Evolutionary conservation across 2,329 filamentous ascomycete species (phyloP), one percentile per base, ranked within the genome.

Genomic region (Botrytis tulipae): DNA sequence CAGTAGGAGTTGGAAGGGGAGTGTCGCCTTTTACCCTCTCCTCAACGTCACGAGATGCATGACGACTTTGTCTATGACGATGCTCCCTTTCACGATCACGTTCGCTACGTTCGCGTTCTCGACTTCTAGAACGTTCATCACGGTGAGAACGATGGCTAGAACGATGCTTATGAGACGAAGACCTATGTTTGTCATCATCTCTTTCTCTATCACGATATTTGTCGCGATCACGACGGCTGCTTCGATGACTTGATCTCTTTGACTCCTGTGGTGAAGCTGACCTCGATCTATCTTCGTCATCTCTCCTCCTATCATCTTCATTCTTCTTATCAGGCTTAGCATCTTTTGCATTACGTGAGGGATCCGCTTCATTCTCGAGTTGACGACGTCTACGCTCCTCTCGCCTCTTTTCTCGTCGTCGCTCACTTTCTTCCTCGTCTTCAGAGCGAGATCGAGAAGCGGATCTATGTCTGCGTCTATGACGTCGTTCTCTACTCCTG

Each of bases 211-310:
- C 83, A 70, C 84, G 81, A 65, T 87, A 85, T 44, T 81, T 81
- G n/a, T 88, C 86, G 73, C 85, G 85, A 60, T 92, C 89, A 76
- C 86, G 87, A 70, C 88, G 90, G 20, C 66, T 42, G 77, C 89
- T 90, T 75, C 89, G 88, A 77, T 90, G 88, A 67, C 86, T 85
- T 10, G 88, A 86, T 71, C 86, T 83, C 76, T 86, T 88, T 54
- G 86, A 86, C 16, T 87, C 86, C 20, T 89, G 88, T 1, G 87
- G 88, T 3, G 92, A 93, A 8, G 86, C 86, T 8, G 92, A 93
- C 73, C 91, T 86, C 0, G 90, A 90, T 69, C 87, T 86, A 66
- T 89, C 87, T 20, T 84, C 83, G 76, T 85, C 79, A 76, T 84
- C 84, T 76, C 82, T 82, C 75, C 76, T 78, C 44, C 71, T 74